Conservation (phyloP, 371 early-diverging fungal species). For the Haplosporangium sp. region DNA sequence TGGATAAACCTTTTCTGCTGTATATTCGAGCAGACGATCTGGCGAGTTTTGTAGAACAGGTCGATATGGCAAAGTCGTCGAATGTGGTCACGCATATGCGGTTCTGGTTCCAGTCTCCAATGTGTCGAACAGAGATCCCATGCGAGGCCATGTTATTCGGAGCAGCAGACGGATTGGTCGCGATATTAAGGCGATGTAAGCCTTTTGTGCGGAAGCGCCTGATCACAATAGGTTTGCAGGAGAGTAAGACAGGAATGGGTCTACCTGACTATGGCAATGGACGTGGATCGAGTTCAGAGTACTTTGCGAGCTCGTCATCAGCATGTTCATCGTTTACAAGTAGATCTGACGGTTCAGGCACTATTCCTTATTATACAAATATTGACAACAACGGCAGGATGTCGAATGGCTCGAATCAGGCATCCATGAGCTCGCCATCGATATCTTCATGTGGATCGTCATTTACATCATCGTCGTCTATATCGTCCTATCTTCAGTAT, state of each 20-base stretch:
- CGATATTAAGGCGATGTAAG: slow-evolving; percentile 33
- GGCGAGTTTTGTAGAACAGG: slow-evolving; percentile 37
- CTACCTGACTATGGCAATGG: neutral
- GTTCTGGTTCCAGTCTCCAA: slow-evolving; percentile 51
- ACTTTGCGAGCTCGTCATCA: slow-evolving; percentile 12
- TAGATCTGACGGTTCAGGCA: neutral
- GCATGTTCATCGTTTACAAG: neutral
- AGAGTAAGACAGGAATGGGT: too few relatives aligned
- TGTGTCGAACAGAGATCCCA: slow-evolving; percentile 32
- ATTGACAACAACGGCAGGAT: neutral
- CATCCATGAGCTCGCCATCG: neutral
- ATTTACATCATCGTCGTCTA: slow-evolving; percentile 9
- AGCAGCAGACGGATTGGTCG: slow-evolving; percentile 46
- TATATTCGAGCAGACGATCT: slow-evolving; percentile 49
- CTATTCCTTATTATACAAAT: neutral
- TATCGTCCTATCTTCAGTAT: neutral
- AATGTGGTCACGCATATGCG: slow-evolving; percentile 48
- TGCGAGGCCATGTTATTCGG: slow-evolving; percentile 52
- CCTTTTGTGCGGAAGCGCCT: slow-evolving; percentile 32
- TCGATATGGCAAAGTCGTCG: slow-evolving; percentile 44
- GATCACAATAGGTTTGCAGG: neutral
- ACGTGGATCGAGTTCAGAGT: slow-evolving; percentile 1
- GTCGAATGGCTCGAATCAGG: neutral
- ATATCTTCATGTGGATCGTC: slow-evolving; percentile 1
- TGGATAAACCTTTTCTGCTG: slow-evolving; percentile 40